Evolutionary conservation across 345 rosid genomes (phyloP).

Genomic region (Trapa incisa): DNA sequence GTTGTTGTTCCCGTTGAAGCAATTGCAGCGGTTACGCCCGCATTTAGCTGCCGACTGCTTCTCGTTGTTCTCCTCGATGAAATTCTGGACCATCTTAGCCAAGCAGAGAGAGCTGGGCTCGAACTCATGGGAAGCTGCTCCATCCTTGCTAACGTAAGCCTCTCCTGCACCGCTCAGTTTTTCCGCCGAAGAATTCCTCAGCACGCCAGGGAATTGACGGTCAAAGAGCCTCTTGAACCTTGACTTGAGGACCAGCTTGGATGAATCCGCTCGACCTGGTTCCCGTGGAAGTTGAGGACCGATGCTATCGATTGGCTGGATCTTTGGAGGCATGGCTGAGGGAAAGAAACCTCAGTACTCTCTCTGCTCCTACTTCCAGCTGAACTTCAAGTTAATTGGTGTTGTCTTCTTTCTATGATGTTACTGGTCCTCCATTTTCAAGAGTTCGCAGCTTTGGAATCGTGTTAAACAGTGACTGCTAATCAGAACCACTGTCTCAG

Average conservation of each 20-base stretch:
- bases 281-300: slow-evolving; percentile 21
- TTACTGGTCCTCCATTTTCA: slow-evolving; percentile 3
- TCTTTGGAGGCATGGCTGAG: slow-evolving; percentile 45
- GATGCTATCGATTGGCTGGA: slow-evolving; percentile 48
- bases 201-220: slow-evolving; percentile 45
- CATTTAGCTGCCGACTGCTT: slow-evolving; percentile 49
- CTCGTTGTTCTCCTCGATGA: slow-evolving; percentile 78
- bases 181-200: slow-evolving; percentile 32
- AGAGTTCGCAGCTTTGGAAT: slow-evolving; percentile 2
- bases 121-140: slow-evolving; percentile 30
- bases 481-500: slow-evolving; percentile 1
- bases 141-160: slow-evolving; percentile 26
- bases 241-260: slow-evolving; percentile 53
- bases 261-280: slow-evolving; percentile 25
- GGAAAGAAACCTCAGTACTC: no score
- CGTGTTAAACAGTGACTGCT: neutral
- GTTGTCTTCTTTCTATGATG: neutral
- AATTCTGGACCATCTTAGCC: slow-evolving; percentile 82
- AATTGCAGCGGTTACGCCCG: slow-evolving; percentile 80
- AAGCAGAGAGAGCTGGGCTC: slow-evolving; percentile 85
- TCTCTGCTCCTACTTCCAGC: neutral
- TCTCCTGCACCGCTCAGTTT: slow-evolving; percentile 23
- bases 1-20: slow-evolving; percentile 66
- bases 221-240: slow-evolving; percentile 60
- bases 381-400: neutral